Base-by-base conservation (phyloP, 2,329 filamentous ascomycete genomes). In the Botrytis pseudocinerea region DNA sequence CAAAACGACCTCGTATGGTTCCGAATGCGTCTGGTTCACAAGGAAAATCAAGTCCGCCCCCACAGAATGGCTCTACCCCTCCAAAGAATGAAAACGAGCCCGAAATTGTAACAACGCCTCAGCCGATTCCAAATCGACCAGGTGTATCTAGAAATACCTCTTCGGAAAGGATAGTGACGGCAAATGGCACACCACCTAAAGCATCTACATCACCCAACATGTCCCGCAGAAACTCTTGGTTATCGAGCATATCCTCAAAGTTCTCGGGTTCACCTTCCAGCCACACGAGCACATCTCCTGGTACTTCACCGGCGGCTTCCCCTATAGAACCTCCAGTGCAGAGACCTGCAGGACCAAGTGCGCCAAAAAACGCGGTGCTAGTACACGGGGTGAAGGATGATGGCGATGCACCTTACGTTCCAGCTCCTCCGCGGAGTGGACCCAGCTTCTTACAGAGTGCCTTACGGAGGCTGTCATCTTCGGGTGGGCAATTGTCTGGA, bases 171-270 rank as follows among this genome's bases (percentile, higher is more conserved):
- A 76, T 75, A 9, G 51, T 73, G 46, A 76, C 74, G 44, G n/a
- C 76, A 51, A 77, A 79, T 73, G 76, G 76, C 62, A 78, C 71
- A 66, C 44, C 75, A 32, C 74, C 73, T n/a, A 80, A 79, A 73
- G 57, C 74, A 6, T 72, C 68, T 46, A 76, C 79, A 14, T 72
- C 75, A 1, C 76, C 78, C 16, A 74, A 76, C 12, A 72, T 69
- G 3, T 70, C 74, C 14, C 73, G 94, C 76, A 84, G 89, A 72
- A 91, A 90, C 75, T 97, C 95, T 22, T 99, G 96, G 96, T 95
- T 98, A 79, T 93, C 93, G 73, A 97, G 90, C 80, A 90, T 98
- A 77, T 97, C 94, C 76, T 95, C 93, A 77, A 98, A 97, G 81
- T 97, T 98, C 84, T 94, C 93, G 78, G 76, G 79, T 35, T 71